Evolutionary conservation across 345 rosid species (phyloP).

Genomic region (Lepidium aucheri): DNA sequence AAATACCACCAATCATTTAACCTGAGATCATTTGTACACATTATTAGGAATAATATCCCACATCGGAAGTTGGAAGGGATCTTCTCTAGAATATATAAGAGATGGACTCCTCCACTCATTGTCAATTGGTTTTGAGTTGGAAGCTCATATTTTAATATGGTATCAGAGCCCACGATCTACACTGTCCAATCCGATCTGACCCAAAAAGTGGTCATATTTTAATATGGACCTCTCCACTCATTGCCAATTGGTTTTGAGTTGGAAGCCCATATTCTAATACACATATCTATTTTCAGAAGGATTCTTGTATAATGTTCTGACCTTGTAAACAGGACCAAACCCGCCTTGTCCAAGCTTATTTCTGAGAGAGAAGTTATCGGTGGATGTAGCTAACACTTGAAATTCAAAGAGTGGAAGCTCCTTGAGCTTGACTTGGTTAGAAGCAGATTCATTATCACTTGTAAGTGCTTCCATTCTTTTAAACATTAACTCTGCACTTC

Average conservation of each 20-base stretch:
- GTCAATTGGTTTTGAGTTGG: no score
- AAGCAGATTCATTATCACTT: slow-evolving; percentile 14
- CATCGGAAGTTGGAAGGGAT: no score
- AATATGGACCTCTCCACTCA: no score
- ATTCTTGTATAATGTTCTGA: slow-evolving; percentile 16
- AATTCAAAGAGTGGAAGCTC: slow-evolving; percentile 32
- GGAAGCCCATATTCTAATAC: no score
- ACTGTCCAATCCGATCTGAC: no score
- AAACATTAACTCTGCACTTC: slow-evolving; percentile 20
- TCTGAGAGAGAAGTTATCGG: slow-evolving; percentile 22
- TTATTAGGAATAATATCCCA: no score
- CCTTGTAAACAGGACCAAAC: slow-evolving; percentile 41
- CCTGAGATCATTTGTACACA: slow-evolving; percentile 1
- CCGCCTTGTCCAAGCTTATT: slow-evolving; percentile 51
- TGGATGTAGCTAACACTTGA: slow-evolving; percentile 39
- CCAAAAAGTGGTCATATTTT: no score
- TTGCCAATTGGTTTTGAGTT: no score
- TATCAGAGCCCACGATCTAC: no score
- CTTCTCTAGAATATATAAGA: no score
- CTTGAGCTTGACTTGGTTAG: slow-evolving; percentile 31
- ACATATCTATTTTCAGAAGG: neutral
- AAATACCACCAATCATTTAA: neutral
- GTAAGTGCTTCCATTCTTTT: slow-evolving; percentile 24
- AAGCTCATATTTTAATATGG: no score
- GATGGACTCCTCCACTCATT: no score